Base-by-base conservation (phyloP, 805 yeast species). In the Wickerhamiella slavikovae region DNA sequence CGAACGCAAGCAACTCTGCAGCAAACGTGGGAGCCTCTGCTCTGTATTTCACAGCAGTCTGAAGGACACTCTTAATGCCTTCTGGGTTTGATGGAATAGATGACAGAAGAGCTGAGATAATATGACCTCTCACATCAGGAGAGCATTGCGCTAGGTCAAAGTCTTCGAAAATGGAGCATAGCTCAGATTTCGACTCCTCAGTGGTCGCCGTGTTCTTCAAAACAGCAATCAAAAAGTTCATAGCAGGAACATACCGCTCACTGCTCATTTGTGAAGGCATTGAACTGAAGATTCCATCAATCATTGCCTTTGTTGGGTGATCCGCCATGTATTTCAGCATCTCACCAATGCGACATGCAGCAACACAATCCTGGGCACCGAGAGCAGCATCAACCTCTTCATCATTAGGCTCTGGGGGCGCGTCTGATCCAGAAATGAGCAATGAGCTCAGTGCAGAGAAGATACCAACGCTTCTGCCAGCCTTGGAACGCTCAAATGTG, bases 371-470 rank as follows among this genome's bases (percentile, higher is more conserved):
- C 25, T 74, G 54, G 0, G 94, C 76, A 4, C 80, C 71, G 10
- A 75, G 49, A 0, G 96, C 78, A 4, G 78, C 66, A 38, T 82
- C 93, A 29, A 89, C 73, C 41, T 85, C 95, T 44, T 79, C 93
- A 33, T 78, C 91, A 2, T 91, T 67, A 9, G 99, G 99, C 49
- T 85, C 96, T 1, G 75, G 72, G 3, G 77, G 70, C 31, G 79
- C 91, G 43, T 82, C 95, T 1, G 74, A 60, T 34, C 72, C 66
- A 13, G 95, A 89, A 38, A 89, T 78, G 51, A 89, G 64, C 44
- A 82, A 85, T 0, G 93, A 79, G 1, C 95, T 82, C 42, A 89
- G 72, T 0, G 96, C 77, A 1, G 93, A 77, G 32, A 89, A 66
- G n/a, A 89, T 46, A 2, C 96, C 80, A 8, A 61, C 60, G 20